A percentile compares a stretch with the other conserved stretches of the same genome.
phyloP scores from a whole-genome alignment of 257 asterid genomes.

The Solanum tacnaense region DNA sequence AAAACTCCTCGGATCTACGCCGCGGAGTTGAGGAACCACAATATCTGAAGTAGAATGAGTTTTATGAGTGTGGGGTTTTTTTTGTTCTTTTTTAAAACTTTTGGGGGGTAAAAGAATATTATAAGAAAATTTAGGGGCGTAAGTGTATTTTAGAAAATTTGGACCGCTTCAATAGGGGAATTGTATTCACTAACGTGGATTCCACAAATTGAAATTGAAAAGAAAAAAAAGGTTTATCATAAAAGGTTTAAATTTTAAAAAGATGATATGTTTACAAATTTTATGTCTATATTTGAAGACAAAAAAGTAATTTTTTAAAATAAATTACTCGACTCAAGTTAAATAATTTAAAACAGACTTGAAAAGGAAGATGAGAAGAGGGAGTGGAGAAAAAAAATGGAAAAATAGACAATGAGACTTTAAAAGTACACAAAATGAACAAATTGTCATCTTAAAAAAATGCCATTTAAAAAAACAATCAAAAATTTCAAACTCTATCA shows the following conservation, averaged over 20 bases:
- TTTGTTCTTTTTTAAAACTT: background rate
- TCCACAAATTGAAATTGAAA: background rate
- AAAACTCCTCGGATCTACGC: conserved; percentile 21
- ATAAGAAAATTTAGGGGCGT: background rate
- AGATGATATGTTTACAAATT: too few relatives aligned
- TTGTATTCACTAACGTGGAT: background rate
- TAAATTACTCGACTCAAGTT: too few relatives aligned
- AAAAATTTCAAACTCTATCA: too few relatives aligned
- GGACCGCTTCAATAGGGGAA: background rate
- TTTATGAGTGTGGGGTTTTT: background rate
- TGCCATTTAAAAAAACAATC: too few relatives aligned
- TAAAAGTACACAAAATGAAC: background rate
- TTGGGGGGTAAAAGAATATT: background rate
- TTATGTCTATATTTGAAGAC: background rate
- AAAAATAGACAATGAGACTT: background rate
- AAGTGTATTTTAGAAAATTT: background rate
- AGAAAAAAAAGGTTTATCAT: too few relatives aligned
- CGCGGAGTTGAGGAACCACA: conserved; percentile 5
- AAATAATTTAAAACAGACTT: too few relatives aligned
- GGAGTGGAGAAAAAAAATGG: background rate
- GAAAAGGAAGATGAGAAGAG: background rate
- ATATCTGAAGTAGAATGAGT: background rate
- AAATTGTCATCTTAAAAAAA: background rate
- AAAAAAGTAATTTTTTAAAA: accelerated
- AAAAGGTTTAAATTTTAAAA: too few relatives aligned